phyloP scores from a whole-genome alignment of 305 asterid species.

The Plantago coronopus region DNA sequence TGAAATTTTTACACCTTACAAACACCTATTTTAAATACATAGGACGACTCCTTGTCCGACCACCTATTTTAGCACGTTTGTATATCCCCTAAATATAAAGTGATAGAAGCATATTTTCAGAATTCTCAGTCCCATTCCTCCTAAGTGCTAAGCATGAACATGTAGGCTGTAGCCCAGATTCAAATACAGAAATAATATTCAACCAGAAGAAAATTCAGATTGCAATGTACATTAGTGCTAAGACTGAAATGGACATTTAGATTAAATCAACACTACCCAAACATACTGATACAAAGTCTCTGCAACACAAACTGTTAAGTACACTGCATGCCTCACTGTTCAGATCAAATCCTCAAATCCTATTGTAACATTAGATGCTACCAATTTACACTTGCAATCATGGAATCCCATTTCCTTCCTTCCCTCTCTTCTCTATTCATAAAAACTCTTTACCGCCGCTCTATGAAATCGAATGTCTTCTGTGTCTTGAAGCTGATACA shows the following conservation, averaged over 20 bases:
- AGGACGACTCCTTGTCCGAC: no score
- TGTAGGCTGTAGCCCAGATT: no score
- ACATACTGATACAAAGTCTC: conserved; percentile 15
- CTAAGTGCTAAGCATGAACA: no score
- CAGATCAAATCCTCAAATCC: conserved; percentile 14
- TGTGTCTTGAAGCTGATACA: conserved; percentile 41
- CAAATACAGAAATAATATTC: no score
- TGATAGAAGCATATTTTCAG: no score
- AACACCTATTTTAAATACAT: no score
- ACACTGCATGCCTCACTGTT: background rate
- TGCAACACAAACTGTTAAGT: conserved; percentile 17
- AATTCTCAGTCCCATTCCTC: no score
- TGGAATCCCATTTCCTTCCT: conserved; percentile 4
- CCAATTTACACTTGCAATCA: conserved; percentile 42
- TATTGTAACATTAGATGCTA: conserved; percentile 18
- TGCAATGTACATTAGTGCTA: background rate
- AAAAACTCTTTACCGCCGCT: conserved; percentile 10
- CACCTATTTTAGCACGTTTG: no score
- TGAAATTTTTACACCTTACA: no score
- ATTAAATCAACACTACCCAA: conserved; percentile 11
- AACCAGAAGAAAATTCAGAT: background rate
- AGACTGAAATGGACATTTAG: conserved; percentile 13
- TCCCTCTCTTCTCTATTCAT: conserved; percentile 2
- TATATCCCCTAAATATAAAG: no score
- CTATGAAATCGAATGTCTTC: conserved; percentile 81